Percentiles rank a stretch among this genome's conserved stretches.
Conservation (phyloP, 805 yeast genomes). For the Saccharomycodes ludwigii region DNA sequence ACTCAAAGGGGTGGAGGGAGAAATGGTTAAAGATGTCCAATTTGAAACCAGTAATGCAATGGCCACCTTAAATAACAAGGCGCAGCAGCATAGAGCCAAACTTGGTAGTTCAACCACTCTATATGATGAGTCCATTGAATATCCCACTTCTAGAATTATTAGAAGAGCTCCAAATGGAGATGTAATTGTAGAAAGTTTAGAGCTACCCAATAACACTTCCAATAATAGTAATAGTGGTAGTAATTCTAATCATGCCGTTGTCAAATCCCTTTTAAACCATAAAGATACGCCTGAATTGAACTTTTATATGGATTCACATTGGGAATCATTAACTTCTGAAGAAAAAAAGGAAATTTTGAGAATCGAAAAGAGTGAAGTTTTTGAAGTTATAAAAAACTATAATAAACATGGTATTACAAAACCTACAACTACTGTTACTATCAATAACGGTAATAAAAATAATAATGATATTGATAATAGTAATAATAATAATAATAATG, state of each 20-base stretch:
- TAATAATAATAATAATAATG: no score
- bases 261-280: no score
- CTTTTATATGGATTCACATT: conserved; percentile 27
- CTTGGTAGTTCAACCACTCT: no score
- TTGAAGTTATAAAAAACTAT: conserved; percentile 49
- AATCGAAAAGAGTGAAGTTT: conserved; percentile 57
- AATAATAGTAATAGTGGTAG: conserved; percentile 2
- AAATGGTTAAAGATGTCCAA: no score
- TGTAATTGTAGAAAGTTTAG: conserved; percentile 47
- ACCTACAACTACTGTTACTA: not conserved
- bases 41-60: no score
- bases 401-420: conserved; percentile 27
- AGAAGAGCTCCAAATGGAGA: conserved; percentile 66
- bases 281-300: conserved; percentile 13
- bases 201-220: conserved; percentile 11
- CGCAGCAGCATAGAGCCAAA: no score
- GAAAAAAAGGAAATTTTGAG: conserved; percentile 50
- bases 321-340: conserved; percentile 53
- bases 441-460: not conserved
- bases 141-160: conserved; percentile 61
- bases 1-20: no score
- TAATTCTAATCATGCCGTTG: not conserved
- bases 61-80: no score
- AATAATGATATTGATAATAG: not conserved
- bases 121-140: conserved; percentile 47